Base-by-base conservation (phyloP, 352 stramenopile genomes). In the Pythium rhizo-oryzae region DNA sequence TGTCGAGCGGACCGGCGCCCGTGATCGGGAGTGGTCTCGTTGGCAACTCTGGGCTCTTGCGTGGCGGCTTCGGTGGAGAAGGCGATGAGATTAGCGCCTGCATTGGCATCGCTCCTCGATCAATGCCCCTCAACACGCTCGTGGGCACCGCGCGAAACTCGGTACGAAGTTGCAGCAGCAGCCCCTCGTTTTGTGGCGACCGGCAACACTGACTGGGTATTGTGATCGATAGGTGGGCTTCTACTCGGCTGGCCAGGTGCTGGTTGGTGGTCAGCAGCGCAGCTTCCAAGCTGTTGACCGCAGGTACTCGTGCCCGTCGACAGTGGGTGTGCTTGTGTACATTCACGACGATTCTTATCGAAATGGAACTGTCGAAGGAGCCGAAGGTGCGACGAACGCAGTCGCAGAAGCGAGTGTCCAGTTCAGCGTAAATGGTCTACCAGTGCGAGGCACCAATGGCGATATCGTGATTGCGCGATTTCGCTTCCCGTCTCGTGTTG, bases 111-210 rank as follows among this genome's bases (percentile, higher is more conserved):
- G 93, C 88, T 13, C 90, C 88, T 19, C 74, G 82, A 13, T 62
- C 81, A 19, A 93, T 94, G 84, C 81, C 80, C 43, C 69, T 93
- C 3, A 94, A 94, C 62, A 90, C 86, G 18, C 75, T 96, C 2
- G 85, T 94, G 7, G 88, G 88, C 0, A 89, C 88, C 2, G 88
- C 86, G 41, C 85, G 89, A 61, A 64, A 92, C 74, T 94, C 88
- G 67, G 88, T 96, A 78, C 37, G n/a, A n/a, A n/a, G n/a, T n/a
- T n/a, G n/a, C n/a, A n/a, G n/a, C n/a, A n/a, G n/a, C n/a, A n/a
- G n/a, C n/a, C n/a, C n/a, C n/a, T n/a, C 24, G 18, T 60, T 33
- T 30, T 16, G 16, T 30, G 12, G 47, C 4, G 8, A 33, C 8
- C 16, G 23, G 33, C 4, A 9, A 39, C 41, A 8, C 30, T 60